A percentile compares a stretch with the other conserved stretches of the same genome.
These are phyloP conservation scores for Cenchrus americanus DNA, from an alignment of 176 grass and related monocot genomes.

Conservation along the genomic window DNA sequence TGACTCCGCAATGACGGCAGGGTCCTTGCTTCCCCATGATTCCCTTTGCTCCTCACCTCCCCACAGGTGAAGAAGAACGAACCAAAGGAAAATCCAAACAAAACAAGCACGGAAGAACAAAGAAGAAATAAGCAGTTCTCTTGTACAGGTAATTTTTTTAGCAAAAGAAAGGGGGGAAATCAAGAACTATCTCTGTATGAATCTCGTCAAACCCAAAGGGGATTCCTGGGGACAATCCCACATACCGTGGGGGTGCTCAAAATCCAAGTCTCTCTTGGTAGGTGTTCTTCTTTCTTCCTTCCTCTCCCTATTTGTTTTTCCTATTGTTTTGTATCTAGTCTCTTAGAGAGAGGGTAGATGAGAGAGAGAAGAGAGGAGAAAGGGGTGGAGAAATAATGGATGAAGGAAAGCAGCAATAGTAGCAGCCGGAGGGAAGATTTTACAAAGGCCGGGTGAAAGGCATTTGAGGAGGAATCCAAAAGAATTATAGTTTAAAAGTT, in stretches of 20 bases:
- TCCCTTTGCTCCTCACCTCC: conserved; percentile 46
- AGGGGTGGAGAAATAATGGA: conserved; percentile 54
- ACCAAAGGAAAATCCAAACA: conserved; percentile 46
- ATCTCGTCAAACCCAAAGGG: conserved; percentile 52
- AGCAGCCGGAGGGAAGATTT: conserved; percentile 52
- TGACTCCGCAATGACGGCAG: conserved; percentile 98
- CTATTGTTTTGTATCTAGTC: conserved; percentile 62
- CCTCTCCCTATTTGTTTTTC: conserved; percentile 52
- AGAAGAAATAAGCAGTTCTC: conserved; percentile 49
- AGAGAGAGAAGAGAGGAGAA: conserved; percentile 46
- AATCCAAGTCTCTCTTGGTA: conserved; percentile 52
- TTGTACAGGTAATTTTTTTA: conserved; percentile 41
- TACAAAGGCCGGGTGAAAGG: conserved; percentile 55
- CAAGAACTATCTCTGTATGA: conserved; percentile 45
- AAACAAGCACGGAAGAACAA: conserved; percentile 35
- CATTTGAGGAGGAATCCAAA: conserved; percentile 56
- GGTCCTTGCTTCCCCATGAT: conserved; percentile 94
- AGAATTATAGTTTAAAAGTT: conserved; percentile 46
- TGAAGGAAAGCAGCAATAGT: conserved; percentile 40
- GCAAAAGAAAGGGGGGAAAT: conserved; percentile 53
- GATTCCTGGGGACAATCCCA: conserved; percentile 50
- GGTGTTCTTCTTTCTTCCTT: conserved; percentile 57
- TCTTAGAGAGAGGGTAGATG: conserved; percentile 44
- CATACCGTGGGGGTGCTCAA: conserved; percentile 31
- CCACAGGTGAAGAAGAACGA: conserved; percentile 47